These are phyloP conservation scores for Quercus agrifolia DNA, from an alignment of 306 rosid genomes.

Conservation along the genomic window DNA sequence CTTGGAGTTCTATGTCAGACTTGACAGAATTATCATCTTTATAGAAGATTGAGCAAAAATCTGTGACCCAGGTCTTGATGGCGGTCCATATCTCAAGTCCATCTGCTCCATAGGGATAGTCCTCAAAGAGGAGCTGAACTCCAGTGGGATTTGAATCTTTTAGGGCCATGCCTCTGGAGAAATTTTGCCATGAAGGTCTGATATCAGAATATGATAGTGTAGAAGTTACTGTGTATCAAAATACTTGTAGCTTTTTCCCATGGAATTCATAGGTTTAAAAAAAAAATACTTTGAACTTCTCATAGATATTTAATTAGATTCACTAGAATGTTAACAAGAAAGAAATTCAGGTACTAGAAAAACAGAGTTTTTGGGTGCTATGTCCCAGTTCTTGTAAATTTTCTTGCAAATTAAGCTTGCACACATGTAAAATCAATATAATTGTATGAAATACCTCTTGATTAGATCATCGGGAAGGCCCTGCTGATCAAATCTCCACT, in stretches of 20 bases:
- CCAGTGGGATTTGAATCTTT: slow-evolving; percentile 44
- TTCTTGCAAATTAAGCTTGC: background rate
- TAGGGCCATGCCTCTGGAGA: slow-evolving; percentile 58
- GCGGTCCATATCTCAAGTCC: slow-evolving; percentile 79
- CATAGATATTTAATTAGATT: too few species aligned
- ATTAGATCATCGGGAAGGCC: slow-evolving; percentile 78
- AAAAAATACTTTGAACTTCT: too few species aligned
- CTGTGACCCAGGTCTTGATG: slow-evolving; percentile 63
- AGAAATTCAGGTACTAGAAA: background rate
- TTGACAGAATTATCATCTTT: slow-evolving; percentile 36
- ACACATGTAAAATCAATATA: background rate
- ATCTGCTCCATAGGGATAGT: slow-evolving; percentile 75
- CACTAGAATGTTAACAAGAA: background rate
- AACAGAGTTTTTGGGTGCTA: too few species aligned
- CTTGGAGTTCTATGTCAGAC: slow-evolving; percentile 58
- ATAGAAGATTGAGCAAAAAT: slow-evolving; percentile 61
- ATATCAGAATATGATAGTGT: background rate
- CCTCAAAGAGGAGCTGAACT: slow-evolving; percentile 50
- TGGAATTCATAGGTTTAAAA: too few species aligned
- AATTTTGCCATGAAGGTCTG: background rate
- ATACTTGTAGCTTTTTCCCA: too few species aligned
- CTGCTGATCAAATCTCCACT: slow-evolving; percentile 68
- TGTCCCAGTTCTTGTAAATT: background rate
- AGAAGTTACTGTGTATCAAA: background rate
- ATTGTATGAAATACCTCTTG: slow-evolving; percentile 39